Percentiles rank a stretch among this genome's conserved stretches.
These are phyloP conservation scores for Rutstroemia sp. DNA, from an alignment of 2,329 filamentous ascomycete genomes.

Conservation along the genomic window DNA sequence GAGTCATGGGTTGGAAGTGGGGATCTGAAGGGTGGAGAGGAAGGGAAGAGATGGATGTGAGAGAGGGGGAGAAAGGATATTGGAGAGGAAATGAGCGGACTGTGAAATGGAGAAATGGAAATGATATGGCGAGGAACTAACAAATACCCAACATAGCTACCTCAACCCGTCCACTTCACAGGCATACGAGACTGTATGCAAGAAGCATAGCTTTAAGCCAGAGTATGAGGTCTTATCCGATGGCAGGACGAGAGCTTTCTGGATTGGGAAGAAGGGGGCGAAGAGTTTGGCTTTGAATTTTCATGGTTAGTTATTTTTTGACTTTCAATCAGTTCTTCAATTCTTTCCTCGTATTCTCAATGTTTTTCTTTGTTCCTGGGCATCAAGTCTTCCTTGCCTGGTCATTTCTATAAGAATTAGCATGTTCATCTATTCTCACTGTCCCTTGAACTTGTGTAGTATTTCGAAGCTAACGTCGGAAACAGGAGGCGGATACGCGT, in stretches of 20 bases:
- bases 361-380: neutral
- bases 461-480: neutral
- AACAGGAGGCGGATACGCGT: slow-evolving; percentile 47
- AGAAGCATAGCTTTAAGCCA: slow-evolving; percentile 15
- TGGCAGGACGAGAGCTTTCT: slow-evolving; percentile 36
- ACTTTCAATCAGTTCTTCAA: no score
- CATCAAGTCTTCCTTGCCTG: no score
- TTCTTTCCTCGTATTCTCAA: neutral
- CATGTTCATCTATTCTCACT: no score
- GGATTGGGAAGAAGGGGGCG: slow-evolving; percentile 35
- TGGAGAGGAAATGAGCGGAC: no score
- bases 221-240: slow-evolving; percentile 25
- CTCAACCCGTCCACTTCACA: slow-evolving; percentile 16
- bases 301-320: slow-evolving; percentile 30
- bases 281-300: slow-evolving; percentile 39
- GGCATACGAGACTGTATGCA: slow-evolving; percentile 22
- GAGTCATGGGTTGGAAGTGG: neutral
- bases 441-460: no score
- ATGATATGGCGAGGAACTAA: no score
- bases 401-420: no score
- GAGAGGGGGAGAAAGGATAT: no score
- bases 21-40: neutral
- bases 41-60: no score
- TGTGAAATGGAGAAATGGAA: no score
- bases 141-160: slow-evolving; percentile 10